Percentiles rank a stretch among this genome's conserved stretches.
phyloP scores from a whole-genome alignment of 1,284 basidiomycete species.

The Cutaneotrichosporon cutaneum region DNA sequence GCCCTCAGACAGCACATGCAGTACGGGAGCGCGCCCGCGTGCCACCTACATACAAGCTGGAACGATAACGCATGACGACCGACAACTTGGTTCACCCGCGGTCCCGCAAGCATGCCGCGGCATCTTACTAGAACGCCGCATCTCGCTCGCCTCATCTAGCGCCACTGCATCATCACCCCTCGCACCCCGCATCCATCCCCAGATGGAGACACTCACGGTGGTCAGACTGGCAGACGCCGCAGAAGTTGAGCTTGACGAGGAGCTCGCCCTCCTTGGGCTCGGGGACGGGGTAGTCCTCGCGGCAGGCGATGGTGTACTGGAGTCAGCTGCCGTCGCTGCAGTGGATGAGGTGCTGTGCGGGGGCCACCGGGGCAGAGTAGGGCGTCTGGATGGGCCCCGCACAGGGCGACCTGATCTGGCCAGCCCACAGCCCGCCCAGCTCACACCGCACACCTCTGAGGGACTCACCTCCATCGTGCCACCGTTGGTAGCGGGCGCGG shows the following conservation, averaged over 20 bases:
- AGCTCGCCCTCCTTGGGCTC: slow-evolving; percentile 23
- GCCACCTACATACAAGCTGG: no score
- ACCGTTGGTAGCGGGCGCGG: slow-evolving; percentile 19
- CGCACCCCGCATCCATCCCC: not conserved
- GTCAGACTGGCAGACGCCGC: slow-evolving; percentile 27
- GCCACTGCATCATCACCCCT: not conserved
- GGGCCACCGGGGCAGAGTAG: no score
- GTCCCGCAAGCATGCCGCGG: not conserved
- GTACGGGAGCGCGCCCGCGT: no score
- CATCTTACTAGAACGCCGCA: not conserved
- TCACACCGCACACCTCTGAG: no score
- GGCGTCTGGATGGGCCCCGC: no score
- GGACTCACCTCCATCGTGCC: slow-evolving; percentile 16
- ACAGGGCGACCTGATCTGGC: no score
- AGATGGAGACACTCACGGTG: slow-evolving; percentile 19
- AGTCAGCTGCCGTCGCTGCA: not conserved
- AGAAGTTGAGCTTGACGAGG: slow-evolving; percentile 24
- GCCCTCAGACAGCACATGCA: no score
- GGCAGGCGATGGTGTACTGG: slow-evolving; percentile 22
- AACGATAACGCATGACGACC: not conserved
- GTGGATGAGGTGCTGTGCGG: no score
- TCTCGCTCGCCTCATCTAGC: not conserved
- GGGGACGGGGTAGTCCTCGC: slow-evolving; percentile 27
- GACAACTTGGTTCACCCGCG: not conserved
- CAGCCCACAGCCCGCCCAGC: no score